Evolutionary conservation across 345 rosid species (phyloP).

Genomic region (Gossypium longicalyx): DNA sequence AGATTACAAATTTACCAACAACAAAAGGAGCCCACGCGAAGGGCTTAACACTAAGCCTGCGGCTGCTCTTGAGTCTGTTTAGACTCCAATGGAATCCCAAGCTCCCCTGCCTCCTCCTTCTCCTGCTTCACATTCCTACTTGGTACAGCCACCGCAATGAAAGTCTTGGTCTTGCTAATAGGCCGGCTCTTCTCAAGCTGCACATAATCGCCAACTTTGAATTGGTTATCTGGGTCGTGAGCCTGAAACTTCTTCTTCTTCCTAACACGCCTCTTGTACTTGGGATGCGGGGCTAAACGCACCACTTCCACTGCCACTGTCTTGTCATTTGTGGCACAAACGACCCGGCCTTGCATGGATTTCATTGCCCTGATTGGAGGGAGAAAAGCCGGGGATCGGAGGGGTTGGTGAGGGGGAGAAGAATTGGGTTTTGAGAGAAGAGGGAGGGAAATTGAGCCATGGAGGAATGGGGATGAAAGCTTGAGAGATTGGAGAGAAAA

Average conservation of each 20-base stretch:
- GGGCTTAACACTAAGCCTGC: conserved; percentile 20
- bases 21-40: neutral
- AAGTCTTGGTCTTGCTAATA: conserved; percentile 79
- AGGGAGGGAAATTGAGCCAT: conserved; percentile 50
- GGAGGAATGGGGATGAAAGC: conserved; percentile 44
- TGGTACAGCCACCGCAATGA: conserved; percentile 54
- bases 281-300: conserved; percentile 69
- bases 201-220: conserved; percentile 74
- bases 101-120: conserved; percentile 32
- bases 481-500: conserved; percentile 42
- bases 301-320: conserved; percentile 80
- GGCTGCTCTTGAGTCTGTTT: conserved; percentile 42
- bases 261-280: conserved; percentile 79
- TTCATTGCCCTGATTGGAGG: conserved; percentile 70
- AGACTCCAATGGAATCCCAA: conserved; percentile 72
- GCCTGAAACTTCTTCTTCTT: conserved; percentile 92
- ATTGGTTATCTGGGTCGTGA: conserved; percentile 79
- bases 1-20: conserved; percentile 26
- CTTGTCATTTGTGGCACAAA: conserved; percentile 78
- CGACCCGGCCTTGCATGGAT: conserved; percentile 73
- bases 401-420: conserved; percentile 10
- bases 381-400: conserved; percentile 18
- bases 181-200: conserved; percentile 71
- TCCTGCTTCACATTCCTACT: conserved; percentile 27
- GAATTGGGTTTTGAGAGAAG: conserved; percentile 43